A percentile compares a stretch with the other conserved stretches of the same genome.
These are phyloP conservation scores for Cunninghamia lanceolata DNA, from an alignment of 75 land plant genomes.

Conservation along the genomic window DNA sequence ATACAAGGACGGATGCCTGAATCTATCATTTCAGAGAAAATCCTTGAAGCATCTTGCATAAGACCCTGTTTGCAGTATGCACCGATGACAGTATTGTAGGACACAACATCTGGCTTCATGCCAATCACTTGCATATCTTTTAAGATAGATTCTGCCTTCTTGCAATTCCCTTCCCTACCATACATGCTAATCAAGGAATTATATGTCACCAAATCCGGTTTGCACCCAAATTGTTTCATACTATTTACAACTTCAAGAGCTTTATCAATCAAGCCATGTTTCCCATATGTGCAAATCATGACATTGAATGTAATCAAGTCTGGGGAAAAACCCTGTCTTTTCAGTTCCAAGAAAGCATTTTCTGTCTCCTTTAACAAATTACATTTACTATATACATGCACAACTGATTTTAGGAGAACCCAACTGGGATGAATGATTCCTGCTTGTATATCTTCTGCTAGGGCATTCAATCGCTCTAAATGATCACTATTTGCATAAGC, in stretches of 20 bases:
- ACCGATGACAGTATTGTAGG: slow-evolving; percentile 81
- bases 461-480: slow-evolving; percentile 36
- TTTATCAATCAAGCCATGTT: slow-evolving; percentile 52
- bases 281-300: slow-evolving; percentile 83
- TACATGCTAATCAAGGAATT: slow-evolving; percentile 92
- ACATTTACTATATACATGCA: slow-evolving; percentile 74
- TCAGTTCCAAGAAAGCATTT: slow-evolving; percentile 57
- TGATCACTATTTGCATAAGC: slow-evolving; percentile 75
- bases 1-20: slow-evolving; percentile 73
- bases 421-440: slow-evolving; percentile 55
- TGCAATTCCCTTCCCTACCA: slow-evolving; percentile 67
- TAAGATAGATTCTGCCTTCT: slow-evolving; percentile 75
- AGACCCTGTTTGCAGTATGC: slow-evolving; percentile 82
- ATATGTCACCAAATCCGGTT: slow-evolving; percentile 75
- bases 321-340: slow-evolving; percentile 52
- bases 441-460: slow-evolving; percentile 53
- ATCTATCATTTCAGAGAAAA: slow-evolving; percentile 63
- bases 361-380: slow-evolving; percentile 61
- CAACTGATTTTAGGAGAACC: slow-evolving; percentile 58
- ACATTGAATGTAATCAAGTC: slow-evolving; percentile 74
- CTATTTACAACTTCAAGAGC: slow-evolving; percentile 56
- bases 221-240: slow-evolving; percentile 49
- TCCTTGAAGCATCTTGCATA: slow-evolving; percentile 80
- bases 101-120: slow-evolving; percentile 69
- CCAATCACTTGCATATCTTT: slow-evolving; percentile 46